Evolutionary conservation across 2,329 filamentous ascomycete genomes (phyloP).

Genomic region (Ascocoryne sarcoides): DNA sequence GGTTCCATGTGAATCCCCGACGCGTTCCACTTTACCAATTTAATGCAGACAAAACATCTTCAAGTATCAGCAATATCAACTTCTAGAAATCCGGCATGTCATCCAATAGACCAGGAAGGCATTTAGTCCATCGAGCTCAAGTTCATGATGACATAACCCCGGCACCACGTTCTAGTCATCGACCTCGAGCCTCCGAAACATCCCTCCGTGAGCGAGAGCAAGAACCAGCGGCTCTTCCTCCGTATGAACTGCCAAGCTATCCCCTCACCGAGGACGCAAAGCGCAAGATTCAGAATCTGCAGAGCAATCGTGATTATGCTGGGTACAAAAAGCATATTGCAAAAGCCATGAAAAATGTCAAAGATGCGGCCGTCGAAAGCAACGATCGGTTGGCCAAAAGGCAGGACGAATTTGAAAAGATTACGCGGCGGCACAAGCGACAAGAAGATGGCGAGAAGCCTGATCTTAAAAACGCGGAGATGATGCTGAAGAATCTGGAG

Average conservation of each 20-base stretch:
- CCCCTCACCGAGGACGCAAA: slow-evolving; percentile 41
- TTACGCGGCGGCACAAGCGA: slow-evolving; percentile 24
- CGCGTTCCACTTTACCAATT: too few species aligned
- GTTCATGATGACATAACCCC: slow-evolving; percentile 27
- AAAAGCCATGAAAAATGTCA: slow-evolving; percentile 35
- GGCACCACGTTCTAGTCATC: background rate
- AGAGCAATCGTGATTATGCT: slow-evolving; percentile 30
- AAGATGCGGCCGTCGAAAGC: slow-evolving; percentile 40
- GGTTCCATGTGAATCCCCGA: too few species aligned
- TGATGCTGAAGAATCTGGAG: slow-evolving; percentile 33
- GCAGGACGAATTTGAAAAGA: slow-evolving; percentile 17
- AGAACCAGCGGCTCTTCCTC: slow-evolving; percentile 22
- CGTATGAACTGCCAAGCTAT: slow-evolving; percentile 44
- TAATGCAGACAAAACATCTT: too few species aligned
- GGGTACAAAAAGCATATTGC: slow-evolving; percentile 39
- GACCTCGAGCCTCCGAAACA: too few species aligned
- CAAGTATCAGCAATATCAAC: too few species aligned
- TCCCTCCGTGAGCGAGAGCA: too few species aligned
- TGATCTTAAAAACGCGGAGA: slow-evolving; percentile 31
- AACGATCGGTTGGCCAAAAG: slow-evolving; percentile 42
- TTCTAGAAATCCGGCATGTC: background rate
- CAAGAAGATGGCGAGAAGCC: slow-evolving; percentile 28
- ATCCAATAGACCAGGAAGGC: background rate
- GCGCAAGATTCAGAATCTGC: slow-evolving; percentile 36
- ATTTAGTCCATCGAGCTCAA: background rate